A percentile compares a stretch with the other conserved stretches of the same genome.
phyloP scores from a whole-genome alignment of 75 land plant species.

The Ceratopteris richardii region DNA sequence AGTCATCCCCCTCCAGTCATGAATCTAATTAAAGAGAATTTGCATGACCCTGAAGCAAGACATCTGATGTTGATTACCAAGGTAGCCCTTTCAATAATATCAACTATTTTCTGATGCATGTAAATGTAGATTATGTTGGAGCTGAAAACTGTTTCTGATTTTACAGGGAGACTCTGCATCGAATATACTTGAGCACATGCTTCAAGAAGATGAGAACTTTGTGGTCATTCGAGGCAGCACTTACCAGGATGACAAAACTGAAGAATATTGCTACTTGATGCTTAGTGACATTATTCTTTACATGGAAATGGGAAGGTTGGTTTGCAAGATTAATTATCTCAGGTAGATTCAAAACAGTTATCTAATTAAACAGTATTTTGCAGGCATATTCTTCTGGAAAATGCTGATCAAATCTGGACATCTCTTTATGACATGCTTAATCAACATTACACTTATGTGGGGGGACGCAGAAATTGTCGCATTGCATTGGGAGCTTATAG shows the following conservation, averaged over 20 bases:
- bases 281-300: slow-evolving; percentile 24
- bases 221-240: slow-evolving; percentile 22
- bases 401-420: slow-evolving; percentile 24
- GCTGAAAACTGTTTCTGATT: too few relatives aligned
- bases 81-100: slow-evolving; percentile 5
- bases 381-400: slow-evolving; percentile 16
- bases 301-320: slow-evolving; percentile 23
- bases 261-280: slow-evolving; percentile 22
- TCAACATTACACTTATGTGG: slow-evolving; percentile 20
- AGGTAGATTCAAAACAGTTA: not conserved
- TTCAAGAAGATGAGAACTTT: slow-evolving; percentile 11
- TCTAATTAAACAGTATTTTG: too few relatives aligned
- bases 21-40: slow-evolving; percentile 15
- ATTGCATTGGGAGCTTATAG: slow-evolving; percentile 24
- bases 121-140: too few relatives aligned
- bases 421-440: slow-evolving; percentile 29
- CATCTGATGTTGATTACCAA: slow-evolving; percentile 25
- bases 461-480: slow-evolving; percentile 20
- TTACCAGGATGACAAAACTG: slow-evolving; percentile 20
- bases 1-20: slow-evolving; percentile 11
- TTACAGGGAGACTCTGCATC: slow-evolving; percentile 24
- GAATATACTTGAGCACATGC: slow-evolving; percentile 14
- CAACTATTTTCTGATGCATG: not conserved
- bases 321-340: not conserved
- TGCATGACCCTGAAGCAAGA: slow-evolving; percentile 18